phyloP scores from a whole-genome alignment of 2,329 filamentous ascomycete species.

The Ophiosphaerella narmari region DNA sequence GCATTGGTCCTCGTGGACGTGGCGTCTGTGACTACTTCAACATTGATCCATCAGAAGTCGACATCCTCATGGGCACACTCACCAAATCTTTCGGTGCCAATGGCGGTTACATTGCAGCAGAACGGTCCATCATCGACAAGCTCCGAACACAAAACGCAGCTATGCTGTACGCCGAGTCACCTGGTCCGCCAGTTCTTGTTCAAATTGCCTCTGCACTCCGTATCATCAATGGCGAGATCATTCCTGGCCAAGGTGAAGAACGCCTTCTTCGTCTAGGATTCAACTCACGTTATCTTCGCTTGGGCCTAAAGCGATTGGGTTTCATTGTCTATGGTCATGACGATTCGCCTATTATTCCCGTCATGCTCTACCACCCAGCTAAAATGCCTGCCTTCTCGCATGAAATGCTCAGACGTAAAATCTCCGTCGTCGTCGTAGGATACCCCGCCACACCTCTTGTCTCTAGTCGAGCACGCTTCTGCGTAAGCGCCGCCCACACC shows the following conservation, averaged over 20 bases:
- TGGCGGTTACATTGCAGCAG: constrained; percentile 89
- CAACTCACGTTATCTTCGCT: constrained; percentile 97
- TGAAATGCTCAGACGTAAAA: constrained; percentile 97
- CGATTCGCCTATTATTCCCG: constrained; percentile 93
- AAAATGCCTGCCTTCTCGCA: constrained; percentile 99
- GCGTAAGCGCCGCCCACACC: constrained; percentile 92
- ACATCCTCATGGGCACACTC: constrained; percentile 96
- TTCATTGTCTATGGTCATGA: constrained; percentile 98
- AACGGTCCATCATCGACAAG: constrained; percentile 91
- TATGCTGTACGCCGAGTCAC: constrained; percentile 84
- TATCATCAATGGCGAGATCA: constrained; percentile 86
- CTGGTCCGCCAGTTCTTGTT: constrained; percentile 82
- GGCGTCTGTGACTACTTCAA: constrained; percentile 98
- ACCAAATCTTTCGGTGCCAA: constrained; percentile 99
- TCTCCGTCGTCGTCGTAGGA: constrained; percentile 94
- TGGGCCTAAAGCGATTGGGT: constrained; percentile 93
- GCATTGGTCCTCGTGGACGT: constrained; percentile 82
- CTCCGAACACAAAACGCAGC: constrained; percentile 84
- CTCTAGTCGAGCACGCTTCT: constrained; percentile 93
- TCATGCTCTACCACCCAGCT: constrained; percentile 95
- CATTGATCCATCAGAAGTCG: constrained; percentile 83
- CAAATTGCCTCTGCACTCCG: constrained; percentile 87
- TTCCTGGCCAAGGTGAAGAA: constrained; percentile 91
- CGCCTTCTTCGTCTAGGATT: constrained; percentile 94
- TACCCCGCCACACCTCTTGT: constrained; percentile 97